Conservation (phyloP, 2,329 filamentous ascomycete species). For the Alternaria ventricosa region DNA sequence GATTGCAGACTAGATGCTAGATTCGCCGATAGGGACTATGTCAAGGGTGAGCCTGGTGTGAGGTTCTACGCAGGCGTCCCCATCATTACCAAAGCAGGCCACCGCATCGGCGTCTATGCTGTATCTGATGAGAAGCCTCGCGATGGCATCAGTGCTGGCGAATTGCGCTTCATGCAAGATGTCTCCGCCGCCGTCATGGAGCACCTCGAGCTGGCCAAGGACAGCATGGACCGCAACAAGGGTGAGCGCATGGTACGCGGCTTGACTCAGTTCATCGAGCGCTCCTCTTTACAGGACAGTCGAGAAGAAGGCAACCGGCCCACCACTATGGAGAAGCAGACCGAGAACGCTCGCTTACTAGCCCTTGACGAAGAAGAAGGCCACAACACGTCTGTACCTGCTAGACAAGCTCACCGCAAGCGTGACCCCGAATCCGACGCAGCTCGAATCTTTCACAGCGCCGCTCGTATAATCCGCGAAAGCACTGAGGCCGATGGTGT, state of each 20-base stretch:
- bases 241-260: slow-evolving; percentile 44
- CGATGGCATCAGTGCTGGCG: slow-evolving; percentile 26
- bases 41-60: slow-evolving; percentile 34
- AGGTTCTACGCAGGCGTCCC: slow-evolving; percentile 45
- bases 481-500: slow-evolving; percentile 43
- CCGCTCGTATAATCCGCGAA: slow-evolving; percentile 44
- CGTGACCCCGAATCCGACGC: slow-evolving; percentile 30
- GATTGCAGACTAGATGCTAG: slow-evolving; percentile 34
- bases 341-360: slow-evolving; percentile 42
- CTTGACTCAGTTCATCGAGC: slow-evolving; percentile 43
- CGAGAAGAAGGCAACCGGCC: slow-evolving; percentile 23
- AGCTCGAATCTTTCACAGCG: slow-evolving; percentile 43
- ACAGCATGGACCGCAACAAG: slow-evolving; percentile 32
- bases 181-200: slow-evolving; percentile 41
- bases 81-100: slow-evolving; percentile 36
- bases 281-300: slow-evolving; percentile 33
- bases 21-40: slow-evolving; percentile 34
- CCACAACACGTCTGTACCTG: slow-evolving; percentile 2
- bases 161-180: slow-evolving; percentile 41
- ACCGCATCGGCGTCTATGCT: slow-evolving; percentile 41
- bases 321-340: slow-evolving; percentile 42
- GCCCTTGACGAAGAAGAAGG: slow-evolving; percentile 30
- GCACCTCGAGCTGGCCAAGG: slow-evolving; percentile 39
- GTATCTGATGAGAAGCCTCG: slow-evolving; percentile 42
- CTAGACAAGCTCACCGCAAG: slow-evolving; percentile 29